Evolutionary conservation across 805 yeast species (phyloP), one percentile per base, ranked within the genome.

Genomic region (Ogataea paradorogensis): DNA sequence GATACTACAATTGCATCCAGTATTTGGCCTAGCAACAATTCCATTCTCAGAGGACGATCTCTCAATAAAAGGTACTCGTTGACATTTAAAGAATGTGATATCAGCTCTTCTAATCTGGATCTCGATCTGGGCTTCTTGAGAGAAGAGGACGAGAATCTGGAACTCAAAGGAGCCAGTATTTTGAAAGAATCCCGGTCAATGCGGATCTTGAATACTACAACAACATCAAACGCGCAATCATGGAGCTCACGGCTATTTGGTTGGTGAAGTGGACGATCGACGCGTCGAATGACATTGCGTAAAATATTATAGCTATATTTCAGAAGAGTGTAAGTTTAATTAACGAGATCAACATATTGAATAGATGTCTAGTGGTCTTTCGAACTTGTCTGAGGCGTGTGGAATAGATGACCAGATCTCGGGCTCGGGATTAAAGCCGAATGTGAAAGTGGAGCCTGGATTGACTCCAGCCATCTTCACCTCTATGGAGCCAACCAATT

Each of bases 11-110:
- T 47, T 11, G 45, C 45, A 2, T 39, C 55, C 11, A 43, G 70
- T 11, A 53, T 63, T 3, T 29, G 70, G 29, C 68, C 73, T 48
- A 55, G 62, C 3, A 58, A 70, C 10, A 76, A 71, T 6, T 72
- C 69, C 28, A 79, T 74, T 38, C 72, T 78, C 3, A 50, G 57
- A 10, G 36, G 48, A 3, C 34, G 36, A 14, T 37, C 44, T 10
- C 29, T 55, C n/a, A 51, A 41, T 23, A 51, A 54, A 35, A 15
- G 58, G 26, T 55, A 43, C 35, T 53, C 58, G 2, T 31, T 56
- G 18, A 51, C 56, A 6, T 56, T 56, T 38, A 56, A 54, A 42
- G 47, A 53, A 25, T 51, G 54, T 35, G 58, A 56, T 38, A 25
- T 33, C 5, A 43, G 44, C 27, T 25, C 30, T 7, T 29, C 42